Base-by-base conservation (phyloP, 73 alveolate genomes). In the Symbiodinium pilosum region DNA sequence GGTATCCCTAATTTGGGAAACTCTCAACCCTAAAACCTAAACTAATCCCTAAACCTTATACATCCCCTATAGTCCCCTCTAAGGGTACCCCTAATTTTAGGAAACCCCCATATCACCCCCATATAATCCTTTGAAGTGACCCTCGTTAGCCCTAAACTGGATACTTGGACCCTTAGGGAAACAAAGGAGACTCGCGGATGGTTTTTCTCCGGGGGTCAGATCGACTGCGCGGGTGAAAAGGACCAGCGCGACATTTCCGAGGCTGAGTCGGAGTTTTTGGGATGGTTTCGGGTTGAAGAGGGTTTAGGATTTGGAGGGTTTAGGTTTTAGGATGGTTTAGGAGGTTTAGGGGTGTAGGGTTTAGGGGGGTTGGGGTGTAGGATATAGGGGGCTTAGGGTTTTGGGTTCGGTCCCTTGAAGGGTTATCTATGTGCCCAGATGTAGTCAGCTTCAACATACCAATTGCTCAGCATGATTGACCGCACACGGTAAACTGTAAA, bases 171-270 rank as follows among this genome's bases (percentile, higher is more conserved):
- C 26, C 34, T 7, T 5, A n/a, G n/a, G n/a, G n/a, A n/a, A n/a
- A 34, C 42, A 36, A 20, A 88, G 95, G 95, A 88, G 86, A 88
- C 95, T 34, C 86, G 95, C 28, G 95, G 95, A n/a, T 88, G 95
- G 95, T 88, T 28, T 5, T 40, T n/a, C 41, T 88, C 95, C 51
- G 95, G 87, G 32, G 95, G 95, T 44, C 87, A 88, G 51, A 88
- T 88, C 44, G 95, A 88, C 95, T 88, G 95, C 51, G 95, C 95
- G 21, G 95, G 95, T 26, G 86, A 34, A 47, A 88, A 88, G 87
- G 95, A 88, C 83, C 95, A 88, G 73, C 86, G 73, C 20, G 95
- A 88, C 95, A 64, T 68, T 38, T 64, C 86, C 28, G 95, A 59
- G 77, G 77, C 34, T 21, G 71, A 30, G 71, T 3, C 71, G 30